Conservation (phyloP, 2,329 filamentous ascomycete species). For the Beauveria medogensis region DNA sequence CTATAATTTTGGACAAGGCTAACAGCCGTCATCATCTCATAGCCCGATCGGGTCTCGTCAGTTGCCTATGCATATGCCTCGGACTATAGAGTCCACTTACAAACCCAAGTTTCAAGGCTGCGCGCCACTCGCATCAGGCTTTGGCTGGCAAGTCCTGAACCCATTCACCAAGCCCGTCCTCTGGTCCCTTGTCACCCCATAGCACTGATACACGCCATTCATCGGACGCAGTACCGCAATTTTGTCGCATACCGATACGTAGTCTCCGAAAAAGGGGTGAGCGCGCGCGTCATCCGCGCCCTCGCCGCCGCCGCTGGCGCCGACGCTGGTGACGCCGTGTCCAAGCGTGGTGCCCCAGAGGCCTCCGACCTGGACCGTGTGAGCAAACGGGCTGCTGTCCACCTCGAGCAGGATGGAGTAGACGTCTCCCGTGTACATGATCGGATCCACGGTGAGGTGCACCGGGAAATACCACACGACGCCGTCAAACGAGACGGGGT, state of each 20-base stretch:
- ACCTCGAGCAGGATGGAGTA: slow-evolving; percentile 51
- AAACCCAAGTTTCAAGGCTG: not conserved
- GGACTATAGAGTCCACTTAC: not conserved
- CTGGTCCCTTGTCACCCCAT: slow-evolving; percentile 31
- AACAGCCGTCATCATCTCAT: not conserved
- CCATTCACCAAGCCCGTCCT: slow-evolving; percentile 31
- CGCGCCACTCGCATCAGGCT: not conserved
- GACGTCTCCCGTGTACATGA: slow-evolving; percentile 41
- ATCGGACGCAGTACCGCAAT: slow-evolving; percentile 28
- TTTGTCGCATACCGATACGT: slow-evolving; percentile 31
- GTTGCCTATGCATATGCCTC: not conserved
- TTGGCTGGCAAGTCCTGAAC: slow-evolving; percentile 15
- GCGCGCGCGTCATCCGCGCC: slow-evolving; percentile 27
- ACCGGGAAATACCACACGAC: slow-evolving; percentile 40
- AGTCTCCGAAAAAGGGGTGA: slow-evolving; percentile 48
- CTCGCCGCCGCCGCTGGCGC: not conserved
- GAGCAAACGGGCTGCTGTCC: slow-evolving; percentile 33
- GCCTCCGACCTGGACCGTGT: slow-evolving; percentile 39
- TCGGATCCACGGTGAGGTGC: slow-evolving; percentile 22
- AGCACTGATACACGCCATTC: slow-evolving; percentile 34
- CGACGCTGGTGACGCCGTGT: slow-evolving; percentile 37
- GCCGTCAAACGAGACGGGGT: slow-evolving; percentile 40
- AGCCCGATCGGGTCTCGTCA: not conserved
- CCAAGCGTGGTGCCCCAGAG: slow-evolving; percentile 50
- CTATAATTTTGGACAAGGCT: not conserved